phyloP scores from a whole-genome alignment of 148 eudicot genomes.

The Chenopodium berlandieri region DNA sequence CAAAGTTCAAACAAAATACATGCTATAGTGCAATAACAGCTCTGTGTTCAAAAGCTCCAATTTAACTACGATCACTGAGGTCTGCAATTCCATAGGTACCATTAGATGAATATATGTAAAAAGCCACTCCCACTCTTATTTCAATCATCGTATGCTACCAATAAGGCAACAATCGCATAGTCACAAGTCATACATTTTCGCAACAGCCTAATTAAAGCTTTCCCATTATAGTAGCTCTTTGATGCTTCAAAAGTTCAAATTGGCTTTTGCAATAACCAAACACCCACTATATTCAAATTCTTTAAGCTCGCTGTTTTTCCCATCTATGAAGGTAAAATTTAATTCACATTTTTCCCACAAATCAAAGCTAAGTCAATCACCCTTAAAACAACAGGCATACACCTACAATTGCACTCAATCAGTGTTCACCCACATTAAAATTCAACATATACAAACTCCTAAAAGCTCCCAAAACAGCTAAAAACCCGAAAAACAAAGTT shows the following conservation, averaged over 20 bases:
- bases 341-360: not conserved
- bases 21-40: not conserved
- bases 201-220: not conserved
- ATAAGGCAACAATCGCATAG: too few relatives aligned
- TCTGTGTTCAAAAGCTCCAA: not conserved
- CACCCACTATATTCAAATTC: not conserved
- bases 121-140: too few relatives aligned
- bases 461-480: not conserved
- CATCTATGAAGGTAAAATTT: not conserved
- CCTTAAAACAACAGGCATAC: not conserved
- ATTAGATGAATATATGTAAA: too few relatives aligned
- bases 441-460: not conserved
- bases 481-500: not conserved
- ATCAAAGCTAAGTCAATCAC: not conserved
- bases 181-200: too few relatives aligned
- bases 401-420: not conserved
- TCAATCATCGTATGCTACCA: too few relatives aligned
- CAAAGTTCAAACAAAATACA: not conserved
- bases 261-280: too few relatives aligned
- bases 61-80: too few relatives aligned
- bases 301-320: not conserved
- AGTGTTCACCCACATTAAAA: not conserved
- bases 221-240: too few relatives aligned
- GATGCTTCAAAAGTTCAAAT: too few relatives aligned
- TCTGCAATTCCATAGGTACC: too few relatives aligned